Base-by-base conservation (phyloP, 805 yeast species). In the Debaryomyces tyrocola region DNA sequence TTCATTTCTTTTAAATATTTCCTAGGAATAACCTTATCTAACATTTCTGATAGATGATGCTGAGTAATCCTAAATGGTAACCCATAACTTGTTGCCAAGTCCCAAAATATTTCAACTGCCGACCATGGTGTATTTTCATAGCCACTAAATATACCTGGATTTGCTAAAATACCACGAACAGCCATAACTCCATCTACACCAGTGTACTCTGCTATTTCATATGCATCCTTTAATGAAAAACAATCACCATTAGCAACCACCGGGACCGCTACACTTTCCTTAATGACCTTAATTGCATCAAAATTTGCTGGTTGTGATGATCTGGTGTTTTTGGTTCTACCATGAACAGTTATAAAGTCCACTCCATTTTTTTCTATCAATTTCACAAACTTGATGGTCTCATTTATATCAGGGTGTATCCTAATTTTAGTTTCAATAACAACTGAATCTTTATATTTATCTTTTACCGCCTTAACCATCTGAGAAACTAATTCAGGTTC, bases 201-300 rank as follows among this genome's bases (percentile, higher is more conserved):
- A 0, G 98, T 90, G 43, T 62, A 62, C 10, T 77, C 68, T 0
- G 81, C 80, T 21, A 92, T 91, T 15, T 63, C 59, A 37, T 70
- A 57, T n/a, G 87, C 84, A 60, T 90, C 96, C 14, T 73, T 69
- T 20, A 82, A 66, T 0, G 78, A 60, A 58, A 86, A 86, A 58
- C 96, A 91, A 65, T 94, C 98, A n/a, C 99, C 99, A 59, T 94
- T 94, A 2, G 98, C 97, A n/a, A 94, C 85, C 1, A 94, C 90
- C 0, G 97, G 98, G 0, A 85, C 82, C 3, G 54, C 59, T 0
- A 75, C 75, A n/a, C 72, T 66, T 17, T 77, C 77, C 48, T 82
- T 80, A 12, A 94, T 76, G 8, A 67, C 64, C 56, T 78, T 81
- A 35, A 94, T 91, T 12, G 96, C 96, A 20, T 87, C 94, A 37